Percentiles rank a stretch among this genome's conserved stretches.
Evolutionary conservation across 495 filamentous ascomycete species (phyloP).

Genomic region (Aspergillus kassunensis): DNA sequence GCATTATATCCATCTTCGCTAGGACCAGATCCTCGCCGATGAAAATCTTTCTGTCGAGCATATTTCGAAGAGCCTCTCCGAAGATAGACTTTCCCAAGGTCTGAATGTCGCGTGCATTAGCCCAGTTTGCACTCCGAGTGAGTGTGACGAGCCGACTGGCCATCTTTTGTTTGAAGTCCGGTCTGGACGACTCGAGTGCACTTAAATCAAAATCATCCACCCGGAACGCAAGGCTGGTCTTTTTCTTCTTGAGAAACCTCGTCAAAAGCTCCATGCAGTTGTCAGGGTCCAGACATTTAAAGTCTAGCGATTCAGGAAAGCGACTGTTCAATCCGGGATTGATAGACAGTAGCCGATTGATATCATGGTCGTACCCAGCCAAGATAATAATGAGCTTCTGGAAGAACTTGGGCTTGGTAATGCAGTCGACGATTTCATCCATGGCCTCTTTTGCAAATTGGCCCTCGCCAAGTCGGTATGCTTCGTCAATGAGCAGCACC

Average conservation of each 20-base stretch:
- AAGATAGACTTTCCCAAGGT: slow-evolving; percentile 53
- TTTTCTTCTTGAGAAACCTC: slow-evolving; percentile 18
- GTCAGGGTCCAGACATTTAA: slow-evolving; percentile 32
- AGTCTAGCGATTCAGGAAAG: slow-evolving; percentile 48
- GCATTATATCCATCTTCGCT: slow-evolving; percentile 38
- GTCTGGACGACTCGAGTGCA: slow-evolving; percentile 26
- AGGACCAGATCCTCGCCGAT: slow-evolving; percentile 32
- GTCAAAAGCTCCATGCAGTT: slow-evolving; percentile 42
- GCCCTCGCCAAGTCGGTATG: slow-evolving; percentile 52
- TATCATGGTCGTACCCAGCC: slow-evolving; percentile 66
- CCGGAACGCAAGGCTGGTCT: slow-evolving; percentile 17
- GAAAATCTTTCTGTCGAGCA: slow-evolving; percentile 13
- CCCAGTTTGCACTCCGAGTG: slow-evolving; percentile 53
- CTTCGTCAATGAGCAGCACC: slow-evolving; percentile 61
- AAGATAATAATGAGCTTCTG: slow-evolving; percentile 69
- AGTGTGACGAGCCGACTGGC: slow-evolving; percentile 39
- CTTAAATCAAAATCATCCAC: slow-evolving; percentile 31
- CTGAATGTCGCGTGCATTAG: slow-evolving; percentile 63
- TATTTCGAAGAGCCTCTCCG: slow-evolving; percentile 31
- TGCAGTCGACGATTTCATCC: slow-evolving; percentile 66
- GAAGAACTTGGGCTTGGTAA: slow-evolving; percentile 59
- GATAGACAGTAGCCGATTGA: slow-evolving; percentile 60
- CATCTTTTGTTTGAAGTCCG: slow-evolving; percentile 20
- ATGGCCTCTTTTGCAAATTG: slow-evolving; percentile 66
- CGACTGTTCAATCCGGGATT: slow-evolving; percentile 51